phyloP scores from a whole-genome alignment of 1,284 basidiomycete genomes.

The Porodaedalea pini region DNA sequence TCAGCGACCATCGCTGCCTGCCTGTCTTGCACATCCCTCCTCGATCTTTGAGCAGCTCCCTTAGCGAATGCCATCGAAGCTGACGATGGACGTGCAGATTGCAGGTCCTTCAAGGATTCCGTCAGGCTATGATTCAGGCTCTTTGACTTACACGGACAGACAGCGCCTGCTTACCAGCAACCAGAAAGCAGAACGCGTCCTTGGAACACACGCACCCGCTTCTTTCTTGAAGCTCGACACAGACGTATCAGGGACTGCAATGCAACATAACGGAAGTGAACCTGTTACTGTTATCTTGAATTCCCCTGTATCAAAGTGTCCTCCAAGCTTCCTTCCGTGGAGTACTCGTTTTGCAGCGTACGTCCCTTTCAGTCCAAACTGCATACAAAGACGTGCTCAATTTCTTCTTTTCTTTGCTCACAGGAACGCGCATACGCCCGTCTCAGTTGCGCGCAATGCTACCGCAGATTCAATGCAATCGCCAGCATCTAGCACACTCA shows the following conservation, averaged over 20 bases:
- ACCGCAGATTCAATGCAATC: background rate
- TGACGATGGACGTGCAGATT: background rate
- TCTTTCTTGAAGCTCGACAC: background rate
- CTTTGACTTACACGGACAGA: background rate
- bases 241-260: background rate
- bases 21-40: background rate
- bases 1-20: background rate
- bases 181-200: slow-evolving; percentile 7
- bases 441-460: background rate
- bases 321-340: slow-evolving; percentile 1
- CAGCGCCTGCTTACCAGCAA: background rate
- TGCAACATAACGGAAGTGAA: background rate
- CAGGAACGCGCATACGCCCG: background rate
- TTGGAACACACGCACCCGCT: slow-evolving; percentile 3
- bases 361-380: background rate
- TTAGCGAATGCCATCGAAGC: background rate
- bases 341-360: background rate
- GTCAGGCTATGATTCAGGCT: background rate
- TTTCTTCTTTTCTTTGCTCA: background rate
- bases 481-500: background rate
- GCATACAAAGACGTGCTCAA: background rate
- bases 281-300: slow-evolving; percentile 5
- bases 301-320: slow-evolving; percentile 6
- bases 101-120: slow-evolving; percentile 10
- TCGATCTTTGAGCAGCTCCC: background rate